These are phyloP conservation scores for Berberis vulgaris DNA, from an alignment of 164 flowering plant species.

Conservation along the genomic window DNA sequence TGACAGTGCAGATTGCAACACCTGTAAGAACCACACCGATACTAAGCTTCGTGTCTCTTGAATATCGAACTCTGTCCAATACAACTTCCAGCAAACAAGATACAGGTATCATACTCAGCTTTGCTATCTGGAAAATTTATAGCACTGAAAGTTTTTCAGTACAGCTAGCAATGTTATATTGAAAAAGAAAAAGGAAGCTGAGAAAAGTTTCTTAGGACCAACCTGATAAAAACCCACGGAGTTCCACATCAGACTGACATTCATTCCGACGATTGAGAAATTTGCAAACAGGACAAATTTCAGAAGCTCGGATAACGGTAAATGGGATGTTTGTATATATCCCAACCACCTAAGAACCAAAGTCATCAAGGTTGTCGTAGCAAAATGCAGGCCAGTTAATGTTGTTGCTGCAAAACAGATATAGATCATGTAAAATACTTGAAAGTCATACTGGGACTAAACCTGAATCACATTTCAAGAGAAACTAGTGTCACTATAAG, in stretches of 20 bases:
- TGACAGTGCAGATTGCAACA: constrained; percentile 86
- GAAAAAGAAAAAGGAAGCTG: background rate
- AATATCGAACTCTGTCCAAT: constrained; percentile 65
- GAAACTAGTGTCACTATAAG: no score
- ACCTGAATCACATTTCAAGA: no score
- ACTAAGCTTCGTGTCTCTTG: constrained; percentile 85
- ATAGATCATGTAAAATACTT: no score
- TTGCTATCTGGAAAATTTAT: constrained; percentile 54
- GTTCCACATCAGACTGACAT: constrained; percentile 89
- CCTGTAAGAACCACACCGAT: constrained; percentile 70
- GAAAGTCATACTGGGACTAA: no score
- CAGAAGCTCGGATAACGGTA: constrained; percentile 64
- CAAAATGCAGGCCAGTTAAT: constrained; percentile 87
- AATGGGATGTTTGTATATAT: constrained; percentile 64
- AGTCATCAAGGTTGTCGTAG: constrained; percentile 74
- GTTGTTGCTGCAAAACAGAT: constrained; percentile 64
- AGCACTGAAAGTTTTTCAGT: background rate
- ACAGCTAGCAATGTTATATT: background rate
- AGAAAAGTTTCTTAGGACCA: background rate
- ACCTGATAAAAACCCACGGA: constrained; percentile 96
- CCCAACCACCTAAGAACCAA: constrained; percentile 61
- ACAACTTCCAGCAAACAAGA: constrained; percentile 74
- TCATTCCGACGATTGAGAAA: constrained; percentile 93
- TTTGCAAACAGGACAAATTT: constrained; percentile 78
- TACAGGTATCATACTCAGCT: constrained; percentile 88